phyloP scores from a whole-genome alignment of 345 rosid species.

The Eucalyptus polybractea region DNA sequence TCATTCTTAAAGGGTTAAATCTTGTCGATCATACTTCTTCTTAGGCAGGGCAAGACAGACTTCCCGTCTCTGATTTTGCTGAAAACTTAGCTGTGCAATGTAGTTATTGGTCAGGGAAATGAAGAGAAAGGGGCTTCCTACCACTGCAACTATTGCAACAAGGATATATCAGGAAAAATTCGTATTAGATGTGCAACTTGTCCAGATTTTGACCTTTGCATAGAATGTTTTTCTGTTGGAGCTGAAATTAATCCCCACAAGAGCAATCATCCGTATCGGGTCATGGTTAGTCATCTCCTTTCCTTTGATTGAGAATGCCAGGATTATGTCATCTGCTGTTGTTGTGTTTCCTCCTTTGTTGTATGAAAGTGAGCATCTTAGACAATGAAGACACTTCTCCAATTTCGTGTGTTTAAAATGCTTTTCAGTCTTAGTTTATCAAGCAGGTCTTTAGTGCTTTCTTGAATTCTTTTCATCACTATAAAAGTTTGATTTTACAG shows the following conservation, averaged over 20 bases:
- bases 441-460: neutral
- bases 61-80: neutral
- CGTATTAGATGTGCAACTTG: too few species aligned
- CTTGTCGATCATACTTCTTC: neutral
- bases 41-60: neutral
- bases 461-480: neutral
- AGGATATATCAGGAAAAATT: constrained; percentile 25
- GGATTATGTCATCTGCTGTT: neutral
- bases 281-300: constrained; percentile 58
- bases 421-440: neutral
- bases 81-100: neutral
- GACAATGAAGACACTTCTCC: neutral
- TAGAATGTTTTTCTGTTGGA: too few species aligned
- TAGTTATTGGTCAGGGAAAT: constrained; percentile 18
- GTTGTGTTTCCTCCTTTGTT: neutral
- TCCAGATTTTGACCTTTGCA: too few species aligned
- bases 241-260: constrained; percentile 27
- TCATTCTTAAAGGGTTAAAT: neutral
- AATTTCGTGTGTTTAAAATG: neutral
- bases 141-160: too few species aligned
- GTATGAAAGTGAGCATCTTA: neutral
- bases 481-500: neutral
- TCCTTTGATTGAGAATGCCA: neutral
- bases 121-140: too few species aligned
- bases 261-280: constrained; percentile 66